Evolutionary conservation across 1,139 yeast genomes (phyloP).

Genomic region (Suzukiozyma palmioleophila): DNA sequence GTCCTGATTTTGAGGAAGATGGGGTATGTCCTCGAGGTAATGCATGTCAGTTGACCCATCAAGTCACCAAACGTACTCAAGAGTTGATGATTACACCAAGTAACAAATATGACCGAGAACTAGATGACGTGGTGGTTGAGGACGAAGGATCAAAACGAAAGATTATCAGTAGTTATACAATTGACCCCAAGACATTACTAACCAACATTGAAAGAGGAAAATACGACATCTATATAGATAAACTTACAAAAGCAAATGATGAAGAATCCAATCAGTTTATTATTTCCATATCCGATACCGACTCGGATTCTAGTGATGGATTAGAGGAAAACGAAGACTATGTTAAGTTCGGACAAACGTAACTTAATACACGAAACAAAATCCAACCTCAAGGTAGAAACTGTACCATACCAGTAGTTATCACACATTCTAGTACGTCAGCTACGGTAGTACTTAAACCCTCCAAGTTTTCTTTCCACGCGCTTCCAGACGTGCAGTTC

Average conservation of each 20-base stretch:
- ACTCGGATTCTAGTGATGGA: slow-evolving; percentile 15
- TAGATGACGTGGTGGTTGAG: slow-evolving; percentile 28
- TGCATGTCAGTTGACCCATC: slow-evolving; percentile 48
- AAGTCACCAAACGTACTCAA: slow-evolving; percentile 27
- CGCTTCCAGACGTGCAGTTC: too few species aligned
- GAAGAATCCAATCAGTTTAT: slow-evolving; percentile 16
- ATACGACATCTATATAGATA: slow-evolving; percentile 27
- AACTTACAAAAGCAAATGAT: slow-evolving; percentile 5
- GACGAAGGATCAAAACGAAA: slow-evolving; percentile 15
- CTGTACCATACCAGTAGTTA: too few species aligned
- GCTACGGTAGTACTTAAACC: too few species aligned
- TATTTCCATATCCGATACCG: slow-evolving; percentile 16
- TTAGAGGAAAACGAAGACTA: slow-evolving; percentile 25
- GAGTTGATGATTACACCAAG: slow-evolving; percentile 19
- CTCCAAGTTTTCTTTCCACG: too few species aligned
- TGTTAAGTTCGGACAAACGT: slow-evolving; percentile 8
- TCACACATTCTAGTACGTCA: too few species aligned
- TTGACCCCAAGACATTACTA: slow-evolving; percentile 25
- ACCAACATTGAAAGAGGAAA: slow-evolving; percentile 17
- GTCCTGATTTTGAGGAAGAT: slow-evolving; percentile 67
- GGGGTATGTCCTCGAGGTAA: slow-evolving; percentile 52
- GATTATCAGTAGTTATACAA: slow-evolving; percentile 32
- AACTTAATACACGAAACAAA: too few species aligned
- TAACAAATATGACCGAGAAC: slow-evolving; percentile 14
- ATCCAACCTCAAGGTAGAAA: too few species aligned